Conservation (phyloP, 1,139 yeast genomes). For the Arxiozyma slooffiae region DNA sequence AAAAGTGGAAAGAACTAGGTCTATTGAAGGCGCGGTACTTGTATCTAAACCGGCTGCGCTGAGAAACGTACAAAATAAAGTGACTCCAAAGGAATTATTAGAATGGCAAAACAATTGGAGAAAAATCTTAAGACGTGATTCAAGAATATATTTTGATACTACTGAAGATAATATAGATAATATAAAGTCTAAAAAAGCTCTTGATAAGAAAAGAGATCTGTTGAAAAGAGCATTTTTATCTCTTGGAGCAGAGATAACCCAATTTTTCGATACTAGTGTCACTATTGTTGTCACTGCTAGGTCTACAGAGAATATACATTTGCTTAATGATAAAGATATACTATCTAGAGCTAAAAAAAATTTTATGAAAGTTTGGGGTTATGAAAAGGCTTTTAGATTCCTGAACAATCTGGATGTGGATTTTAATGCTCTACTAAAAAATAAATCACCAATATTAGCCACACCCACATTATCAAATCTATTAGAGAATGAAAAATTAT, state of each 20-base stretch:
- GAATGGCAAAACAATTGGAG: constrained; percentile 83
- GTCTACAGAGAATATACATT: constrained; percentile 30
- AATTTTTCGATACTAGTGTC: constrained; percentile 68
- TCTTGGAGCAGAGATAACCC: constrained; percentile 58
- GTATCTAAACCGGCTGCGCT: constrained; percentile 17
- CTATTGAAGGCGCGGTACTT: constrained; percentile 29
- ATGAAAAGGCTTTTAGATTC: constrained; percentile 75
- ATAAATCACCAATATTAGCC: constrained; percentile 11
- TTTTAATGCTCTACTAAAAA: constrained; percentile 20
- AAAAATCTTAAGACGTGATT: constrained; percentile 53
- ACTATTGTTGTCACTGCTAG: constrained; percentile 76
- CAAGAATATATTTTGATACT: constrained; percentile 72
- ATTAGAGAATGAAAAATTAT: constrained; percentile 71
- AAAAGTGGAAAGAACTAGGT: constrained; percentile 21
- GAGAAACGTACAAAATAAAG: constrained; percentile 16
- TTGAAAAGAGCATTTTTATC: constrained; percentile 36
- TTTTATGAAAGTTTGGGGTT: constrained; percentile 72
- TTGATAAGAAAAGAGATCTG: constrained; percentile 45
- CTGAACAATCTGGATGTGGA: constrained; percentile 58
- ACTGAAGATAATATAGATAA: constrained; percentile 42
- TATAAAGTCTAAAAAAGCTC: constrained; percentile 36
- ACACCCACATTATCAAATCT: constrained; percentile 46
- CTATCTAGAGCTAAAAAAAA: constrained; percentile 52
- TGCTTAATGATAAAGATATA: constrained; percentile 48
- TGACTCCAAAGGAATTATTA: constrained; percentile 37